Evolutionary conservation across 768 basidiomycete genomes (phyloP).

Genomic region (Filobasidium wieringae): DNA sequence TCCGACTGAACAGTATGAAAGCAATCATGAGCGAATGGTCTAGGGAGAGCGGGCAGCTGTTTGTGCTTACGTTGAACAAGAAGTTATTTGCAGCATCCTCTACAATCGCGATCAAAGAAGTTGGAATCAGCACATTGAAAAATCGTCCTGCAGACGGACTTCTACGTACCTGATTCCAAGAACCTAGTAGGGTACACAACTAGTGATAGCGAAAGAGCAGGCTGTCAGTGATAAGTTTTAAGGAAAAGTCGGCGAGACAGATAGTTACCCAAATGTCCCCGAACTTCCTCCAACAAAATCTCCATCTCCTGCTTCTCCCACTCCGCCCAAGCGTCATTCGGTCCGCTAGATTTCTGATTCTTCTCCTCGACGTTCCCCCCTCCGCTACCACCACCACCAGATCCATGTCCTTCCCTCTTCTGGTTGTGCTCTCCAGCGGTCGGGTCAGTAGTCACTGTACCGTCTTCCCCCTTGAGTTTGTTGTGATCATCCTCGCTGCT

Average conservation of each 20-base stretch:
- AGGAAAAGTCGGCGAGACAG: background rate
- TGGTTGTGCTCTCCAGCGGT: background rate
- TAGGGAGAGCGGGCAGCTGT: background rate
- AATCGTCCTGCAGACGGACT: background rate
- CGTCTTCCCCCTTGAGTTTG: conserved; percentile 36
- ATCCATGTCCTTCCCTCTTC: conserved; percentile 20
- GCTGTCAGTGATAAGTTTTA: background rate
- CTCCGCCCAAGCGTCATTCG: conserved; percentile 62
- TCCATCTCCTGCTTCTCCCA: conserved; percentile 88
- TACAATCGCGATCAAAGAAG: background rate
- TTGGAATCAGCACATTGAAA: background rate
- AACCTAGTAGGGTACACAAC: conserved; percentile 77
- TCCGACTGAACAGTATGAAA: conserved; percentile 44
- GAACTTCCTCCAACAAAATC: conserved; percentile 56
- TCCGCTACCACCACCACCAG: background rate
- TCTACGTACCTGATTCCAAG: conserved; percentile 62
- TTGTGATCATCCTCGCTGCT: background rate
- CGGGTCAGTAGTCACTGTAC: background rate
- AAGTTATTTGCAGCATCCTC: conserved; percentile 60
- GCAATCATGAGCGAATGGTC: background rate
- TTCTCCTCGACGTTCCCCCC: conserved; percentile 26
- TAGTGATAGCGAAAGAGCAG: conserved; percentile 29
- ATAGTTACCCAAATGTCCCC: conserved; percentile 71
- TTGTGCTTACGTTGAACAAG: conserved; percentile 55
- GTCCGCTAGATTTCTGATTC: conserved; percentile 27